Conservation (phyloP, 352 stramenopile species). For the Globisporangium nagaii region DNA sequence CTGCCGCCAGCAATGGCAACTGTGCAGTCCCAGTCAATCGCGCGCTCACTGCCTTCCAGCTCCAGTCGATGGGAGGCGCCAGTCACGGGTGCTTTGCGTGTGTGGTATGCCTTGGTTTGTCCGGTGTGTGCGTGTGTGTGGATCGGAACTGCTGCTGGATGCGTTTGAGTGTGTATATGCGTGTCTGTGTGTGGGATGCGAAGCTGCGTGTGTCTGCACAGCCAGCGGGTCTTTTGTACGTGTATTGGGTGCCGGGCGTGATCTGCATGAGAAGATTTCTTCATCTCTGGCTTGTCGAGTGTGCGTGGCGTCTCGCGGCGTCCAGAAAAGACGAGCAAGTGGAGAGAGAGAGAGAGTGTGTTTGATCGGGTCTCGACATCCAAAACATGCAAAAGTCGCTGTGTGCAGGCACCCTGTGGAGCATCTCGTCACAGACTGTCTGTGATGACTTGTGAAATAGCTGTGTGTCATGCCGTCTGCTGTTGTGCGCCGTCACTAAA, state of each 20-base stretch:
- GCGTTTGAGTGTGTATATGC: not conserved
- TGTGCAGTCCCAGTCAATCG: not conserved
- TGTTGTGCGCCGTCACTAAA: not conserved
- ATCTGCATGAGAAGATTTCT: constrained; percentile 5
- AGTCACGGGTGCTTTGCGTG: not conserved
- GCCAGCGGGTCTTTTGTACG: not conserved
- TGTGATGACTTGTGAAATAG: constrained; percentile 20
- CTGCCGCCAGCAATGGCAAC: not conserved
- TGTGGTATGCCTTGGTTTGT: not conserved
- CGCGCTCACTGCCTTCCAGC: not conserved
- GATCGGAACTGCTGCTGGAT: not conserved
- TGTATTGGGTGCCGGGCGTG: constrained; percentile 5
- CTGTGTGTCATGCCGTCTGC: constrained; percentile 79
- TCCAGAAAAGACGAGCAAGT: constrained; percentile 4
- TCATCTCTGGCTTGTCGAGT: constrained; percentile 12
- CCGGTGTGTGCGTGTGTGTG: not conserved
- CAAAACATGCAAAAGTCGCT: constrained; percentile 91
- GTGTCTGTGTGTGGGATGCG: constrained; percentile 3
- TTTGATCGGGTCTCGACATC: constrained; percentile 15
- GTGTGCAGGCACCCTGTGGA: constrained; percentile 78
- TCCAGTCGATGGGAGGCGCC: not conserved
- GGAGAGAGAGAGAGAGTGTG: constrained; percentile 3
- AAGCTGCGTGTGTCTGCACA: constrained; percentile 6
- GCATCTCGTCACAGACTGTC: constrained; percentile 2
- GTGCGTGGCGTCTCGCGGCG: constrained; percentile 7